These are phyloP conservation scores for Hyphopichia fennica DNA, from an alignment of 1,139 yeast genomes.

Conservation along the genomic window DNA sequence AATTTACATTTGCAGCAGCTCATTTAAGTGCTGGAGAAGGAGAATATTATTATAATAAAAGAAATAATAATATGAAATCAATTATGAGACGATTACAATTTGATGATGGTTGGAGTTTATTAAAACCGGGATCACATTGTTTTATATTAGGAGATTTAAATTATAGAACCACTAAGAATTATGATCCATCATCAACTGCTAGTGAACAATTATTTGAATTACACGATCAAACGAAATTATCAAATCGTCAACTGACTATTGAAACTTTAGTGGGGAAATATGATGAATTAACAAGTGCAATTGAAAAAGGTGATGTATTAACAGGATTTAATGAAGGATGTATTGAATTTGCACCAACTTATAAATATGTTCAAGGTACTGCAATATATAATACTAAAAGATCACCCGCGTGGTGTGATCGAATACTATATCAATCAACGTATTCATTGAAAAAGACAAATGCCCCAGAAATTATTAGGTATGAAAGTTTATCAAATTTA, in stretches of 20 bases:
- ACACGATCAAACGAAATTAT: constrained; percentile 21
- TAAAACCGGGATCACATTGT: constrained; percentile 57
- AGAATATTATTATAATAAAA: constrained; percentile 34
- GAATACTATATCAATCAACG: constrained; percentile 60
- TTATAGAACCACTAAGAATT: constrained; percentile 56
- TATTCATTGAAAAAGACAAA: constrained; percentile 22
- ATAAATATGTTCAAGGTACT: constrained; percentile 58
- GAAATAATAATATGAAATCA: constrained; percentile 54
- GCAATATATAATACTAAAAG: constrained; percentile 58
- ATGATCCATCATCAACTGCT: constrained; percentile 13
- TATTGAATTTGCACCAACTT: constrained; percentile 71
- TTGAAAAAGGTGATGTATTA: constrained; percentile 47
- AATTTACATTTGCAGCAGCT: constrained; percentile 63
- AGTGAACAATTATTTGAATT: constrained; percentile 20
- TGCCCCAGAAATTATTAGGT: constrained; percentile 32
- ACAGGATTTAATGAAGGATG: constrained; percentile 64
- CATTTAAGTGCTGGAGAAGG: constrained; percentile 85
- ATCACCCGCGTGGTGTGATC: constrained; percentile 87
- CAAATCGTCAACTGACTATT: constrained; percentile 8
- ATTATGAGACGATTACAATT: constrained; percentile 58
- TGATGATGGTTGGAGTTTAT: constrained; percentile 58
- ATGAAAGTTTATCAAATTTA: constrained; percentile 38
- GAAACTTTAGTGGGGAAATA: constrained; percentile 28
- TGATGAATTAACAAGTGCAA: constrained; percentile 62
- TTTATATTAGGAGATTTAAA: constrained; percentile 84